These are phyloP conservation scores for Fusarium sp. DNA, from an alignment of 2,329 filamentous ascomycete genomes.

Conservation along the genomic window DNA sequence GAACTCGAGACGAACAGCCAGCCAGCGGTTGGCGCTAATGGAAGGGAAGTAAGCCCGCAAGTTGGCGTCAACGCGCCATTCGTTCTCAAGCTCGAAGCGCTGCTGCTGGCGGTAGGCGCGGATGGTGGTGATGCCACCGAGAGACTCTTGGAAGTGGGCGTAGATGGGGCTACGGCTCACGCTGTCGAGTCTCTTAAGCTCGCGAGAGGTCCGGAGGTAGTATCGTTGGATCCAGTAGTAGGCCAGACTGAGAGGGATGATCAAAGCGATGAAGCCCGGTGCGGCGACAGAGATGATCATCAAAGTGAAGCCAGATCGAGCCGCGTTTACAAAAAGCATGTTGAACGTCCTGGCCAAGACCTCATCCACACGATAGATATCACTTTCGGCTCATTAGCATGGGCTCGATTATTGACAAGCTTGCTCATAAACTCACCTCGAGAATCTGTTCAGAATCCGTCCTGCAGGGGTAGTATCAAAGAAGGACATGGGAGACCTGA, in stretches of 20 bases:
- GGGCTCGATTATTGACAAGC: neutral
- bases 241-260: conserved; percentile 81
- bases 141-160: conserved; percentile 97
- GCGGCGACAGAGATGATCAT: conserved; percentile 84
- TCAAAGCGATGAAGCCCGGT: conserved; percentile 82
- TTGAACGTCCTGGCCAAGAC: conserved; percentile 97
- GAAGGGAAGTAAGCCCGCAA: conserved; percentile 95
- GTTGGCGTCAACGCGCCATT: conserved; percentile 97
- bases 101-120: conserved; percentile 91
- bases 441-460: conserved; percentile 97
- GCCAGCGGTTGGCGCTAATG: conserved; percentile 93
- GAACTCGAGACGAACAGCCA: conserved; percentile 94
- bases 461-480: conserved; percentile 97
- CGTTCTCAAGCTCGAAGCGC: conserved; percentile 91
- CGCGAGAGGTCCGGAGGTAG: conserved; percentile 94
- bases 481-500: conserved; percentile 98
- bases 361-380: conserved; percentile 88
- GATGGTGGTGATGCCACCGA: conserved; percentile 94
- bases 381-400: conserved; percentile 57
- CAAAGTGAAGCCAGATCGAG: conserved; percentile 83
- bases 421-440: conserved; percentile 69
- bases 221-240: conserved; percentile 97
- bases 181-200: conserved; percentile 95
- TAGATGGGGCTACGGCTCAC: conserved; percentile 96
- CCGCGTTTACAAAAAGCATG: conserved; percentile 87